Conservation (phyloP, 1,284 basidiomycete genomes). For the Calocybe gambosa region DNA sequence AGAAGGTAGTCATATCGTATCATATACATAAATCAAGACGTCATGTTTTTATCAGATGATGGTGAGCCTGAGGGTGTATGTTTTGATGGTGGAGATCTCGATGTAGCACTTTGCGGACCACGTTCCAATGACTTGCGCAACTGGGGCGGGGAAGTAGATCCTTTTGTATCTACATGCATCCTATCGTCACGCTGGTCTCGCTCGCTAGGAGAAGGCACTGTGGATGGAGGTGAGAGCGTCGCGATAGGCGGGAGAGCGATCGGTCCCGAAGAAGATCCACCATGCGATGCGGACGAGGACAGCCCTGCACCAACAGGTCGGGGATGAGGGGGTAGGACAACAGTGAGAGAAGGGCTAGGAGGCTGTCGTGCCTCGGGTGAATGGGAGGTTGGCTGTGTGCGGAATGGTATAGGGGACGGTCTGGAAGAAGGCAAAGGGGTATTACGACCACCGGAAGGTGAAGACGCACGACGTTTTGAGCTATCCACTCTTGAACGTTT, state of each 20-base stretch:
- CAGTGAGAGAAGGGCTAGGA: conserved; percentile 48
- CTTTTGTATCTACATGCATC: conserved; percentile 43
- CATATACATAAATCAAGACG: conserved; percentile 5
- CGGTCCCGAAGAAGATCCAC: conserved; percentile 21
- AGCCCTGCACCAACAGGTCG: conserved; percentile 57
- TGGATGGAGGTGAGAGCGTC: conserved; percentile 54
- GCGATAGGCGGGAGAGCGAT: conserved; percentile 58
- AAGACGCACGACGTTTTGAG: conserved; percentile 45
- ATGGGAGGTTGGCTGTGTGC: conserved; percentile 54
- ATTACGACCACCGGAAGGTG: conserved; percentile 41
- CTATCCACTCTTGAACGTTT: conserved; percentile 62
- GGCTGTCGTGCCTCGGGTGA: conserved; percentile 58
- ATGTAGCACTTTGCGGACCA: conserved; percentile 17
- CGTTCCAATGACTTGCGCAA: conserved; percentile 35
- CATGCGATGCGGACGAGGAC: conserved; percentile 23
- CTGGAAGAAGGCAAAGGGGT: conserved; percentile 52
- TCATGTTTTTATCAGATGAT: conserved; percentile 15
- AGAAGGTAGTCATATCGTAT: conserved; percentile 1
- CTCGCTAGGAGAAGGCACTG: conserved; percentile 43
- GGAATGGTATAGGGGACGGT: conserved; percentile 70
- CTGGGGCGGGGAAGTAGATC: conserved; percentile 36
- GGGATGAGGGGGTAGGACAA: conserved; percentile 62
- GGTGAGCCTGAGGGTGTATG: conserved; percentile 37
- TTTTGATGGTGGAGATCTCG: conserved; percentile 36
- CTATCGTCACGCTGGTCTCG: conserved; percentile 32